A percentile compares a stretch with the other conserved stretches of the same genome.
Evolutionary conservation across 176 grass and related monocot genomes (phyloP).

Genomic region (Zoysia japonica): DNA sequence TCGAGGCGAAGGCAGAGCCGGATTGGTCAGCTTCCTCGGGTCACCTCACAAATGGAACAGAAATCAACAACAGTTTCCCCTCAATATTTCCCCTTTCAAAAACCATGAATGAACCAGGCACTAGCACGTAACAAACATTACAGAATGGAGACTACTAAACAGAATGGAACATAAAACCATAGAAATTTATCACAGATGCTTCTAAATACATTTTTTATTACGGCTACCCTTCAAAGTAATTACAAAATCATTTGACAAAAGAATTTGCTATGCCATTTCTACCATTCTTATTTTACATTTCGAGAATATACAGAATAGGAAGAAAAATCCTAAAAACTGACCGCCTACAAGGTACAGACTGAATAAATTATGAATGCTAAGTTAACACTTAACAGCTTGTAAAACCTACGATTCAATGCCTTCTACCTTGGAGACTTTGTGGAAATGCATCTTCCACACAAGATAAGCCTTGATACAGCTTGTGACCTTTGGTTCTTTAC

Average conservation of each 20-base stretch:
- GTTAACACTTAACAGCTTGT: conserved; percentile 29
- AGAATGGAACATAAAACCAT: background rate
- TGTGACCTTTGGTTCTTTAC: conserved; percentile 39
- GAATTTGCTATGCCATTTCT: conserved; percentile 43
- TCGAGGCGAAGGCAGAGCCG: too few relatives aligned
- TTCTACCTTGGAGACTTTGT: conserved; percentile 56
- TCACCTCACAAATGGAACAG: background rate
- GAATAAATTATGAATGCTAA: conserved; percentile 40
- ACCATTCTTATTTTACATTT: conserved; percentile 33
- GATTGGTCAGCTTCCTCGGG: too few relatives aligned
- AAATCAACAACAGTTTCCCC: background rate
- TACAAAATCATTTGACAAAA: conserved; percentile 45
- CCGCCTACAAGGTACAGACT: conserved; percentile 37
- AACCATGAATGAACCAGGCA: background rate
- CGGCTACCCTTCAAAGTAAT: conserved; percentile 19
- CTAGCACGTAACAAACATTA: background rate
- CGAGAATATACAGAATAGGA: conserved; percentile 57
- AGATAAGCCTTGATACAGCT: conserved; percentile 50
- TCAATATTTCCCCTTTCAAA: background rate
- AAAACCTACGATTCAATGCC: conserved; percentile 15
- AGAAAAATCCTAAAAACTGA: conserved; percentile 39
- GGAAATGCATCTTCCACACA: conserved; percentile 66
- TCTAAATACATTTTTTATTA: conserved; percentile 13
- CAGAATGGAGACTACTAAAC: background rate
- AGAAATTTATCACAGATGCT: background rate